Base-by-base conservation (phyloP, 345 rosid genomes). In the Eucalyptus sp. region DNA sequence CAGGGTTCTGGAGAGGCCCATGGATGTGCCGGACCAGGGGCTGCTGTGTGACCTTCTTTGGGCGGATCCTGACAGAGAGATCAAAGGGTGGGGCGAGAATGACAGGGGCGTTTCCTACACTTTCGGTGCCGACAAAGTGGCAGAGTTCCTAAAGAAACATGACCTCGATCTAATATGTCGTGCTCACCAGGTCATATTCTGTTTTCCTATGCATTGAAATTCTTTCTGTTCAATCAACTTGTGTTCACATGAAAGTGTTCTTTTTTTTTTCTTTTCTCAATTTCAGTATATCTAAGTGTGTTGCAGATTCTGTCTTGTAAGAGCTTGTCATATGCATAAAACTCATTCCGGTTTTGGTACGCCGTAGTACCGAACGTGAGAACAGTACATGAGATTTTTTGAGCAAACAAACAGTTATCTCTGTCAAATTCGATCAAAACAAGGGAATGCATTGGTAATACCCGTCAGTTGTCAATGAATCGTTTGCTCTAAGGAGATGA, bases 91-190 rank as follows among this genome's bases (percentile, higher is more conserved):
- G 95, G 94, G 92, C 2, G 95, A 93, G 91, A 94, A 92, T 79
- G 95, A 94, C 41, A 90, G 95, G 88, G 93, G 95, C 18, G 94
- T 94, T 62, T 94, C 95, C 33, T 94, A 66, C 64, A 93, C 92
- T 18, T 94, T 93, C n/a, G 95, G 94, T 50, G 91, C 93, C 25
- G 95, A 94, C 87, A 91, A 85, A 85, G 92, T 94, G 51, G 90
- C 90, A 6, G 94, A 93, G 89, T 94, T 94, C 90, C 89, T 94
- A 87, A 88, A 90, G 90, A 94, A 92, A 86, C 94, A 93, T 14
- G 92, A 92, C 86, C 93, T 94, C 17, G 95, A 94, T 89, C 93
- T 94, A 86, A 80, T 93, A 20, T 92, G 95, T 66, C 91, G 95
- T 17, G 94, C 93, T 81, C 95, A 94, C 88, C 94, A 94, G 93